Conservation (phyloP, 257 asterid species). For the Galeopsis tetrahit region DNA sequence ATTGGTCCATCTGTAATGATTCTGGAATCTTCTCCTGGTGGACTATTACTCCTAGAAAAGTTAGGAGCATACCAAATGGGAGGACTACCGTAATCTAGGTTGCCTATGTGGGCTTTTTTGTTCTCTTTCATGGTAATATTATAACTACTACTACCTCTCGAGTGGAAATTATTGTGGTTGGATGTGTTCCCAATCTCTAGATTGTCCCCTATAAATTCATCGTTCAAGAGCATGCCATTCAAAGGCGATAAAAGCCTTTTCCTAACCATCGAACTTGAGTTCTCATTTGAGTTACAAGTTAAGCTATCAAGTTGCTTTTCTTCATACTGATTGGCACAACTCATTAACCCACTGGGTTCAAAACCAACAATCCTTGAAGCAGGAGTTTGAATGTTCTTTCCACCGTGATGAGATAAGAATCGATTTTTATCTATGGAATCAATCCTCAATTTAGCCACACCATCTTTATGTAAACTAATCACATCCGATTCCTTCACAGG, state of each 20-base stretch:
- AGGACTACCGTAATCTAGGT: slow-evolving; percentile 42
- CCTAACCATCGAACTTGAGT: slow-evolving; percentile 53
- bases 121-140: slow-evolving; percentile 50
- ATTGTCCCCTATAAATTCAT: slow-evolving; percentile 52
- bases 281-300: slow-evolving; percentile 40
- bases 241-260: slow-evolving; percentile 74
- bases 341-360: slow-evolving; percentile 47
- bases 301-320: slow-evolving; percentile 39
- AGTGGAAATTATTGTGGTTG: slow-evolving; percentile 32
- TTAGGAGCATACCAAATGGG: slow-evolving; percentile 40
- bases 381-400: slow-evolving; percentile 58
- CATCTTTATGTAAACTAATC: slow-evolving; percentile 52
- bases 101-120: slow-evolving; percentile 63
- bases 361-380: slow-evolving; percentile 83
- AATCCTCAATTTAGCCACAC: slow-evolving; percentile 55
- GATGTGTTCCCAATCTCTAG: slow-evolving; percentile 50
- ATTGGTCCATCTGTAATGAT: slow-evolving; percentile 61
- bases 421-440: slow-evolving; percentile 48
- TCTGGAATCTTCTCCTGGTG: slow-evolving; percentile 41
- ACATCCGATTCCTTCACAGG: slow-evolving; percentile 46
- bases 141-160: slow-evolving; percentile 36
- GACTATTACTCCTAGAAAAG: slow-evolving; percentile 38
- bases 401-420: slow-evolving; percentile 45
- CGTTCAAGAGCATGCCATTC: slow-evolving; percentile 55
- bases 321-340: slow-evolving; percentile 36